phyloP scores from a whole-genome alignment of 2,329 filamentous ascomycete genomes.

The Chalaropsis ovoidea region DNA sequence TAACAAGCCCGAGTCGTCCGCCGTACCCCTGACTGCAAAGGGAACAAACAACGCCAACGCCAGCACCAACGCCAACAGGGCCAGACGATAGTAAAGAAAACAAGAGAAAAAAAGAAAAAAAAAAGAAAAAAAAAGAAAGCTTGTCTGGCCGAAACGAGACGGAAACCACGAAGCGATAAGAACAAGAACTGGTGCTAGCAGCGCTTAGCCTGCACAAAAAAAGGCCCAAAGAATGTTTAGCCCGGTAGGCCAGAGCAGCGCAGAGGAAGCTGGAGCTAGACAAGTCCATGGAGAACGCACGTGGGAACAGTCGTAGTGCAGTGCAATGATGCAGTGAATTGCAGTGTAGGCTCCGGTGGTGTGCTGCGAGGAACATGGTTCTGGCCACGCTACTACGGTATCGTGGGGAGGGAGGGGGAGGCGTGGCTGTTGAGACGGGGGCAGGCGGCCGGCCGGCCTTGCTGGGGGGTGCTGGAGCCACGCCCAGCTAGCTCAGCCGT shows the following conservation, averaged over 20 bases:
- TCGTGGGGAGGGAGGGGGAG: background rate
- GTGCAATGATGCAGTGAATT: too few relatives aligned
- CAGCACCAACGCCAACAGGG: background rate
- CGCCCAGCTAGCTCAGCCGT: background rate
- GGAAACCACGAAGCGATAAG: background rate
- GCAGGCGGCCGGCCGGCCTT: too few relatives aligned
- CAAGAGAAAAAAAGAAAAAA: background rate
- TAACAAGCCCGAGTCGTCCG: background rate
- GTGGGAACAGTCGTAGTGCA: constrained; percentile 8
- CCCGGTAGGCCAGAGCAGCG: too few relatives aligned
- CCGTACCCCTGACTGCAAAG: background rate
- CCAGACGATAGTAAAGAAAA: background rate
- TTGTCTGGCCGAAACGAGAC: background rate
- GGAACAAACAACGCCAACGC: background rate
- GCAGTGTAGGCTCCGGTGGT: background rate
- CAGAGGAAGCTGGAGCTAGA: background rate
- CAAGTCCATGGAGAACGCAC: background rate
- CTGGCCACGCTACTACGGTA: background rate
- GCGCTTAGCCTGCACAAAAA: too few relatives aligned
- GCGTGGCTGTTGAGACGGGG: too few relatives aligned
- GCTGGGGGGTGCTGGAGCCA: background rate
- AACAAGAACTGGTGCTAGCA: background rate
- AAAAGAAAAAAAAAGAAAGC: background rate
- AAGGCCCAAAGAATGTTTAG: background rate
- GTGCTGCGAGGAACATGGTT: background rate